Base-by-base conservation (phyloP, 2,329 filamentous ascomycete genomes). In the Fusarium sp. region DNA sequence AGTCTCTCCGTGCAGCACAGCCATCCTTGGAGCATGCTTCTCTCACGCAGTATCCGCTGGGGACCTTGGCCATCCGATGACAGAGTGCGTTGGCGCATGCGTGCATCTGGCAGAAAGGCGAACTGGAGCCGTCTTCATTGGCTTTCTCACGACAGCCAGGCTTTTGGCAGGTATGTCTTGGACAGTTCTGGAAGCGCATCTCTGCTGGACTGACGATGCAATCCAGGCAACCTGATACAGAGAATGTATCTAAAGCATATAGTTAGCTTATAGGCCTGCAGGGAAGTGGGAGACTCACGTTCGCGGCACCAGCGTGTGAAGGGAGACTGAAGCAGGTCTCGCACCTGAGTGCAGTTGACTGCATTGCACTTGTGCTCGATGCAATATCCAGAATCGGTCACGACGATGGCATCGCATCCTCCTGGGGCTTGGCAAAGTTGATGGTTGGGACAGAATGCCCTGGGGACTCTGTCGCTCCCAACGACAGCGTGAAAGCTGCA, bases 351-450 rank as follows among this genome's bases (percentile, higher is more conserved):
- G 13, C 68, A 70, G 7, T 10, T 22, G 2, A 4, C 10, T 3
- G 55, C 26, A 4, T 34, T n/a, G 11, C 68, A 70, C 13, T 45
- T 31, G 24, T 70, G 68, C 13, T 55, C 41, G 6, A 12, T 22
- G 15, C 58, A 70, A n/a, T 32, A 66, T 5, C 15, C 41, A 4
- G 29, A 53, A 6, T 39, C 50, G 4, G n/a, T 32, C 5, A 34
- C 10, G 1, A 53, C 19, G 12, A 65, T 49, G 11, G 31, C 13
- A 28, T 62, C 39, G 7, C 68, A 70, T 25, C 39, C 12, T 2
- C 25, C 34, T 1, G 48, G 42, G 5, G 62, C 51, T 1, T 35
- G 29, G 19, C 68, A 70, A 8, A 36, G 12, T 2, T n/a, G 29
- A 25, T 70, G 68, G 15, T 50, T 42, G 10, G 2, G 26, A 22